Evolutionary conservation across 371 early-diverging fungal species (phyloP).

Genomic region (Saksenaea oblongispora): DNA sequence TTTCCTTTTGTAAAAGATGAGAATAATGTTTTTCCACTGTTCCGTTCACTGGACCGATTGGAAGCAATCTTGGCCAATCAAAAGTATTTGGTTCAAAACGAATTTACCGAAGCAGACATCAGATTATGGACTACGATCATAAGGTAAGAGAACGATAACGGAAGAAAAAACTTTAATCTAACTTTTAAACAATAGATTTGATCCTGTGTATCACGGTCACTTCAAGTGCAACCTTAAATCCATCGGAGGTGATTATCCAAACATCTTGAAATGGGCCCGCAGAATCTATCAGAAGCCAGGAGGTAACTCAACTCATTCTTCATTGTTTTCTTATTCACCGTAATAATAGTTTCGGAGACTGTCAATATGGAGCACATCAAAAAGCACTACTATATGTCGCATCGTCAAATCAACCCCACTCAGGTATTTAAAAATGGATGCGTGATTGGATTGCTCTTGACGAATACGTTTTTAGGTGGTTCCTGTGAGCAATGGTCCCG

Average conservation of each 20-base stretch:
- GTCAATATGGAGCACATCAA: conserved; percentile 96
- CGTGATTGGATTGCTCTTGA: background rate
- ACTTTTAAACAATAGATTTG: conserved; percentile 51
- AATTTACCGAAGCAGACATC: conserved; percentile 91
- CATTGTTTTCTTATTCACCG: background rate
- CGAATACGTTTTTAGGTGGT: conserved; percentile 47
- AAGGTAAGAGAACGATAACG: conserved; percentile 48
- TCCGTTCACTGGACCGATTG: conserved; percentile 81
- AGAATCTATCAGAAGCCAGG: conserved; percentile 83
- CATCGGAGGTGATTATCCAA: conserved; percentile 85
- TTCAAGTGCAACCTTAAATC: conserved; percentile 90
- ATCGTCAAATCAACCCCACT: conserved; percentile 88
- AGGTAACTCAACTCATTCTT: conserved; percentile 24
- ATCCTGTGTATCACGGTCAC: conserved; percentile 88
- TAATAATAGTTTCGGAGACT: conserved; percentile 60
- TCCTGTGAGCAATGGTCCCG: conserved; percentile 86
- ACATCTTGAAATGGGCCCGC: conserved; percentile 82
- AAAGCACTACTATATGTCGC: conserved; percentile 89
- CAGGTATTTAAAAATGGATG: conserved; percentile 23
- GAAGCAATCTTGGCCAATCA: conserved; percentile 75
- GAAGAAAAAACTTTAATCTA: background rate
- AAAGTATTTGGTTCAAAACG: conserved; percentile 75
- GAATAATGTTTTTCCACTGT: conserved; percentile 70
- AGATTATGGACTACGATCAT: conserved; percentile 92
- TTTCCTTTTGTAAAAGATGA: conserved; percentile 48